Conservation (phyloP, 2,329 filamentous ascomycete species). For the Aspergillus jensenii region DNA sequence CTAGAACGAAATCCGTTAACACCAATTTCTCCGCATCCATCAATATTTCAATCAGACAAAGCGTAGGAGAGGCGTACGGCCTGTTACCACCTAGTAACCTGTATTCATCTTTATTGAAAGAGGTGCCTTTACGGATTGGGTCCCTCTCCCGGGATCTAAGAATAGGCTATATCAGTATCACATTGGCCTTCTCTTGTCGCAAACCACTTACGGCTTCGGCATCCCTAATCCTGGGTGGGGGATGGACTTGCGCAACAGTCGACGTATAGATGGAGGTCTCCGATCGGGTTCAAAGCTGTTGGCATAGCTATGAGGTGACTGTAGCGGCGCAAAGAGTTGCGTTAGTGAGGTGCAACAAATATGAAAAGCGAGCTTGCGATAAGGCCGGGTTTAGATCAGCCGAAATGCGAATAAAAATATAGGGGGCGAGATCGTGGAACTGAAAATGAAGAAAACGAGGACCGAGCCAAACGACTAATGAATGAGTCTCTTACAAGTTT, state of each 20-base stretch:
- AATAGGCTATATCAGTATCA: conserved; percentile 15
- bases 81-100: conserved; percentile 21
- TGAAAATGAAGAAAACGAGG: background rate
- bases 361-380: conserved; percentile 1
- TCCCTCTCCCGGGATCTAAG: conserved; percentile 16
- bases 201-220: conserved; percentile 22
- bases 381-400: background rate
- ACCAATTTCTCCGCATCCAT: background rate
- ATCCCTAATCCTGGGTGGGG: conserved; percentile 21
- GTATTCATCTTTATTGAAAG: conserved; percentile 19
- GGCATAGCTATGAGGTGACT: conserved; percentile 21
- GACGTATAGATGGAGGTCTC: conserved; percentile 19
- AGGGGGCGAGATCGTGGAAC: background rate
- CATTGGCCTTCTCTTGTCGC: background rate
- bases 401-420: background rate
- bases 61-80: conserved; percentile 14
- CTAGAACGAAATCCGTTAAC: conserved; percentile 3
- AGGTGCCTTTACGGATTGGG: conserved; percentile 11
- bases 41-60: background rate
- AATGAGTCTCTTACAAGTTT: conserved; percentile 3
- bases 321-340: background rate
- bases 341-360: background rate
- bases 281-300: conserved; percentile 12
- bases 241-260: conserved; percentile 18
- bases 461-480: background rate